Evolutionary conservation across 2,329 filamentous ascomycete species (phyloP).

Genomic region (Ophidiomyces ophidiicola): DNA sequence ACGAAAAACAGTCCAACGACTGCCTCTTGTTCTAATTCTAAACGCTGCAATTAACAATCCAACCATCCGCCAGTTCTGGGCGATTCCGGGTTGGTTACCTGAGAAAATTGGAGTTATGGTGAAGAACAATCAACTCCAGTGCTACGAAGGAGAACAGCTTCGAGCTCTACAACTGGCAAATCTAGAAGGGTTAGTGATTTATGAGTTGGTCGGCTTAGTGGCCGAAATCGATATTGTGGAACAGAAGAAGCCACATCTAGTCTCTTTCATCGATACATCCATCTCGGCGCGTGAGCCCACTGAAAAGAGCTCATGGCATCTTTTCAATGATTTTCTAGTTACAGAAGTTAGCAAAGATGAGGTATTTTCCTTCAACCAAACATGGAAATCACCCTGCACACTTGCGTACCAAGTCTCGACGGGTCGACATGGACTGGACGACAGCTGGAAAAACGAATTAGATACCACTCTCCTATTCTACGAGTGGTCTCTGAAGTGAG

Average conservation of each 20-base stretch:
- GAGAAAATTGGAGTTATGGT: slow-evolving; percentile 89
- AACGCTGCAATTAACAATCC: slow-evolving; percentile 64
- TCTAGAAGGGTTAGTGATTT: slow-evolving; percentile 70
- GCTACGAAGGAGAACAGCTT: slow-evolving; percentile 85
- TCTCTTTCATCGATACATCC: slow-evolving; percentile 76
- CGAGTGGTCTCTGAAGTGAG: slow-evolving; percentile 47
- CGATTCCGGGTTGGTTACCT: slow-evolving; percentile 78
- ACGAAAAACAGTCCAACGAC: slow-evolving; percentile 66
- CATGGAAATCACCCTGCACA: slow-evolving; percentile 87
- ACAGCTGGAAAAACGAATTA: slow-evolving; percentile 70
- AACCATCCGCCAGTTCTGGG: slow-evolving; percentile 64
- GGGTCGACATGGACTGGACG: slow-evolving; percentile 69
- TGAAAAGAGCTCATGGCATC: slow-evolving; percentile 66
- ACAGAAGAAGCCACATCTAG: slow-evolving; percentile 77
- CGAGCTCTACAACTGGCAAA: slow-evolving; percentile 66
- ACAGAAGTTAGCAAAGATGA: slow-evolving; percentile 67
- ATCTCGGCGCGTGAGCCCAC: slow-evolving; percentile 36
- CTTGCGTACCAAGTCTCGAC: slow-evolving; percentile 74
- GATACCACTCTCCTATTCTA: slow-evolving; percentile 76
- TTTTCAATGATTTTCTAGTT: slow-evolving; percentile 96
- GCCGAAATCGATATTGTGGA: slow-evolving; percentile 79
- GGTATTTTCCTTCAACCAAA: slow-evolving; percentile 74
- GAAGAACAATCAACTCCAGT: slow-evolving; percentile 83
- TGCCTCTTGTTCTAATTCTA: slow-evolving; percentile 77
- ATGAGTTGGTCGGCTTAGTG: slow-evolving; percentile 81